Percentiles rank a stretch among this genome's conserved stretches.
Conservation (phyloP, 1,284 basidiomycete species). For the Sporisorium graminicola region DNA sequence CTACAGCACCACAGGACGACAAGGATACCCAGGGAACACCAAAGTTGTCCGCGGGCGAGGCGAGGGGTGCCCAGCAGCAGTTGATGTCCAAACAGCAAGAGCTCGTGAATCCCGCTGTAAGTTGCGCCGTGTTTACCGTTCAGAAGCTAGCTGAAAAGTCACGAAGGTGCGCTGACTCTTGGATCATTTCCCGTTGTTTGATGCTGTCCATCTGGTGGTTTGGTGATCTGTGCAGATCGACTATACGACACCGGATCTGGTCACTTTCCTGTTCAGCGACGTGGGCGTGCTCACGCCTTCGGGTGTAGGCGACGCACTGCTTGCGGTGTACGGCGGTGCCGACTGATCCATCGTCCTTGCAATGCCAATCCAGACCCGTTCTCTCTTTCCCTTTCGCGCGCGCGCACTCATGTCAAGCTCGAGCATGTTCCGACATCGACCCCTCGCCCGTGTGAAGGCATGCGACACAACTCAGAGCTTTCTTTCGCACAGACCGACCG, state of each 20-base stretch:
- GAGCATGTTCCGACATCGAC: too few species aligned
- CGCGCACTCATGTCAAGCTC: too few species aligned
- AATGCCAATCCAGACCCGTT: too few species aligned
- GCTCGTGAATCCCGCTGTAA: slow-evolving; percentile 57
- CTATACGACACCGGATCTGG: slow-evolving; percentile 78
- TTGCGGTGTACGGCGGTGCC: slow-evolving; percentile 79
- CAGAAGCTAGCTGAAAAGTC: background rate
- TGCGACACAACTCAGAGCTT: too few species aligned
- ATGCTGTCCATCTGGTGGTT: too few species aligned
- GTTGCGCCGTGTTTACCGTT: background rate
- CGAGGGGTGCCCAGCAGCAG: background rate
- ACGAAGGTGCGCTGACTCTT: too few species aligned
- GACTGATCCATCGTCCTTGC: slow-evolving; percentile 36
- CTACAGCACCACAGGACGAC: background rate
- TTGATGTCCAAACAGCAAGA: slow-evolving; percentile 63
- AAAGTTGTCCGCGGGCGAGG: slow-evolving; percentile 2
- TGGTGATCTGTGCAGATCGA: slow-evolving; percentile 52
- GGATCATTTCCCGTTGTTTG: background rate
- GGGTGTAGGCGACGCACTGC: slow-evolving; percentile 88
- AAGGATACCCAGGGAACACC: slow-evolving; percentile 9
- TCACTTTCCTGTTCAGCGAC: slow-evolving; percentile 89
- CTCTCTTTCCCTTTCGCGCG: too few species aligned
- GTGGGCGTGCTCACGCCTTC: slow-evolving; percentile 91
- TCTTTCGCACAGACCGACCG: background rate
- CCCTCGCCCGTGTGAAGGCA: too few species aligned